These are phyloP conservation scores for Alternaria sp. DNA, from an alignment of 2,329 filamentous ascomycete genomes.

Conservation along the genomic window DNA sequence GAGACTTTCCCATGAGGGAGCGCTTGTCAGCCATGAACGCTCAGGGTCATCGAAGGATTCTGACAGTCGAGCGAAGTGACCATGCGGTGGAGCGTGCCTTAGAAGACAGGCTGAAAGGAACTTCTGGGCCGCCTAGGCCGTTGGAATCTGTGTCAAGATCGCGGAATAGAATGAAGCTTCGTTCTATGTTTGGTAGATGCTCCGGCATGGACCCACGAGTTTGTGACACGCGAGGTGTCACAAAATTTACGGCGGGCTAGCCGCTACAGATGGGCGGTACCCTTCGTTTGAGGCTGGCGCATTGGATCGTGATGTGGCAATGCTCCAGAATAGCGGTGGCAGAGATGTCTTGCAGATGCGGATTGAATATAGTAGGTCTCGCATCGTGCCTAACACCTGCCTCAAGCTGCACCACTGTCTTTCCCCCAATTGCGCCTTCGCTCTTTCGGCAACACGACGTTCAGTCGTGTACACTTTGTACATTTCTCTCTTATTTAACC, in stretches of 20 bases:
- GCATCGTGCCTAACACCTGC: conserved; percentile 32
- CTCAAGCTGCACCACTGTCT: conserved; percentile 33
- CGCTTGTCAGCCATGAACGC: conserved; percentile 8
- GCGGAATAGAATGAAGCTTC: conserved; percentile 33
- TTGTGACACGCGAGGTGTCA: conserved; percentile 46
- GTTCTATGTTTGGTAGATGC: conserved; percentile 35
- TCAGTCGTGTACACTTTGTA: conserved; percentile 29
- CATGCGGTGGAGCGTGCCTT: conserved; percentile 28
- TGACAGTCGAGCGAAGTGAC: conserved; percentile 23
- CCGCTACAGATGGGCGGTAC: conserved; percentile 41
- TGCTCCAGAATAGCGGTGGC: conserved; percentile 30
- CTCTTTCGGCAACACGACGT: conserved; percentile 29
- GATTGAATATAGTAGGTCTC: conserved; percentile 48
- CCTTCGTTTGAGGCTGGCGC: conserved; percentile 48
- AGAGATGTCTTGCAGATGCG: conserved; percentile 36
- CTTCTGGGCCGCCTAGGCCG: conserved; percentile 24
- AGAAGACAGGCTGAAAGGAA: conserved; percentile 28
- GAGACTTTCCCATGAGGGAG: conserved; percentile 23
- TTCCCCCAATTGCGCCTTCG: conserved; percentile 23
- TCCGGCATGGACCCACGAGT: conserved; percentile 40
- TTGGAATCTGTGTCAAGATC: conserved; percentile 23
- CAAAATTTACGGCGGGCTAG: conserved; percentile 36
- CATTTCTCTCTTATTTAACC: conserved; percentile 23
- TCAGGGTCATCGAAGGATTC: conserved; percentile 16
- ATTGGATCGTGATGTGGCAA: conserved; percentile 41